Evolutionary conservation across 176 grass and related monocot genomes (phyloP).

Genomic region (Carex littledalei): DNA sequence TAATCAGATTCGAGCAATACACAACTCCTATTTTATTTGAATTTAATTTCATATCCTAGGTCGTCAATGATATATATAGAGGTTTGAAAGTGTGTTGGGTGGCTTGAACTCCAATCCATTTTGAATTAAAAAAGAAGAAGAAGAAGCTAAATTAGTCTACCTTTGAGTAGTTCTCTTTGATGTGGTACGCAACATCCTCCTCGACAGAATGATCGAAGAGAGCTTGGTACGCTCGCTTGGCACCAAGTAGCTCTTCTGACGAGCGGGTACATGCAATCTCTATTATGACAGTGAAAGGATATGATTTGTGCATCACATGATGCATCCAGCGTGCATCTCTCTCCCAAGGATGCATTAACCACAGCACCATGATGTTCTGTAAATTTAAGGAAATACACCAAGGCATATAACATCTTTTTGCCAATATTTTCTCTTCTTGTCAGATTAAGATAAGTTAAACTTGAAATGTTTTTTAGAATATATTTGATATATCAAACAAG

Average conservation of each 20-base stretch:
- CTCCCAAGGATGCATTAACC: constrained; percentile 84
- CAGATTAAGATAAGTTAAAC: too few species aligned
- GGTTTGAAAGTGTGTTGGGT: too few species aligned
- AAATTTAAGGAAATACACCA: not conserved
- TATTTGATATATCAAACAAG: too few species aligned
- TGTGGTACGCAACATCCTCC: constrained; percentile 73
- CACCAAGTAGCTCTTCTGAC: constrained; percentile 64
- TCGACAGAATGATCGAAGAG: constrained; percentile 72
- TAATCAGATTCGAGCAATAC: not conserved
- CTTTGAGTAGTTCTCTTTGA: constrained; percentile 48
- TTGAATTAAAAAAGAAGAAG: too few species aligned
- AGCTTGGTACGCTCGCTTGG: constrained; percentile 58
- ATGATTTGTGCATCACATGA: constrained; percentile 44
- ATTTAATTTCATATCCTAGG: not conserved
- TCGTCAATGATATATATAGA: not conserved
- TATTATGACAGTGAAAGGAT: constrained; percentile 45
- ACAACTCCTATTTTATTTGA: not conserved
- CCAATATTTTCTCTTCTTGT: too few species aligned
- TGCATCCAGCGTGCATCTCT: constrained; percentile 72
- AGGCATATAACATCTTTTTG: not conserved
- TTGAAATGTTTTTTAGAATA: too few species aligned
- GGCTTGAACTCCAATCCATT: too few species aligned
- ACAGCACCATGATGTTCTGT: constrained; percentile 51
- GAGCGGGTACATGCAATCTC: constrained; percentile 79
- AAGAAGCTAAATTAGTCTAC: constrained; percentile 22